Base-by-base conservation (phyloP, 176 grass and related monocot species). In the Lolium rigidum region DNA sequence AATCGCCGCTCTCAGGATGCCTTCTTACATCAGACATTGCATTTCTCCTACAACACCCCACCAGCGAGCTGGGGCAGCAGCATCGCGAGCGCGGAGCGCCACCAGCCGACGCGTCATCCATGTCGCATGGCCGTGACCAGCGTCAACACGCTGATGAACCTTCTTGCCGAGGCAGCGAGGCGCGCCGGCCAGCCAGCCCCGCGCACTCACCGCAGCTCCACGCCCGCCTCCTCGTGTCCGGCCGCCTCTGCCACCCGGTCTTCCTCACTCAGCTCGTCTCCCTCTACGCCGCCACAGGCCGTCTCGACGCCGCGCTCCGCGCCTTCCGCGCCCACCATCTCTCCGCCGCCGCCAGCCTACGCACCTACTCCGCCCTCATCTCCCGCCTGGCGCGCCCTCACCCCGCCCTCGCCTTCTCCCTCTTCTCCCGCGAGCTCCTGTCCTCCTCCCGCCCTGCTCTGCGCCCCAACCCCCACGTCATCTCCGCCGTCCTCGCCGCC, bases 261-360 rank as follows among this genome's bases (percentile, higher is more conserved):
- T 74, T 88, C 86, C 85, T 85, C 82, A 85, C 88, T 28, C 79
- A 88, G 83, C 88, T 93, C 64, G 61, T 93, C 88, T 85, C 88
- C 78, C 88, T 90, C 82, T 93, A 90, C 65, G 85, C 88, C 64
- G 75, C 74, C 25, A 47, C 25, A 15, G 91, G 88, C 71, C 57
- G 46, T 38, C 81, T 79, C 71, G 31, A 20, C 47, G 78, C 39
- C 22, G 82, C 85, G n/a, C 20, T 86, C 54, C 72, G 50, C 63
- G 50, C 70, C 63, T 60, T 60, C 20, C 57, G 20, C 38, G 17
- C 26, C 70, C 28, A 62, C 28, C 38, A 46, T 57, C 77, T 48
- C 6, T 47, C 47, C 55, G 6, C 60, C 56, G n/a, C 76, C 57
- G 21, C 76, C 82, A 86, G 47, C 82, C 21, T 46, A 47, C 81